Base-by-base conservation (phyloP, 2,329 filamentous ascomycete genomes). In the Fusarium sp. region DNA sequence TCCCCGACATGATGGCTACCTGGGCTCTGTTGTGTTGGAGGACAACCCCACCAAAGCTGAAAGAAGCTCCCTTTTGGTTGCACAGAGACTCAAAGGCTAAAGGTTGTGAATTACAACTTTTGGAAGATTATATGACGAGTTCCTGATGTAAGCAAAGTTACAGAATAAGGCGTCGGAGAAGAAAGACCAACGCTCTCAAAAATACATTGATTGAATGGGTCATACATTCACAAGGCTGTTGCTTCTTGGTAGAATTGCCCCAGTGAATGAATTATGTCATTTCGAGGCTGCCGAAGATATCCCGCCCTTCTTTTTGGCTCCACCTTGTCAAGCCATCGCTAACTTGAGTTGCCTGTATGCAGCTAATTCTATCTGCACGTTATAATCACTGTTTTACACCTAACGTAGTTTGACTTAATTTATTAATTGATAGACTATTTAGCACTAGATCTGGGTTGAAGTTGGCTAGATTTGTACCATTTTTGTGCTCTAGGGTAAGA, bases 1-100 rank as follows among this genome's bases (percentile, higher is more conserved):
- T 78, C 65, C 78, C 79, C 41, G 84, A 83, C 85, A 87, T 87
- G 66, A 60, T 77, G 73, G 53, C 57, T 62, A 48, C 48, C 35
- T 44, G 43, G 52, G 25, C 49, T 68, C 37, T 56, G 23, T 39
- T 57, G 37, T 52, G 61, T 57, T 56, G 50, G 60, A 67, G 54
- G 43, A n/a, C 27, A 53, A 63, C 70, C 67, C 70, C 68, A 69
- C 72, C 44, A 67, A 53, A 9, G 40, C 14, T 47, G 23, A n/a
- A 37, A 19, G 50, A 54, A 49, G 57, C 57, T 53, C 48, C 10
- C 51, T 54, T 37, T 11, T 32, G 20, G 20, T 23, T 49, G 40
- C 25, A 19, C 39, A 39, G 22, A 44, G 35, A 19, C 43, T 43
- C 25, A 19, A 22, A 17, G 23, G 22, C 19, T 33, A 9, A 25